Evolutionary conservation across 148 eudicot species (phyloP), one percentile per base, ranked within the genome.

Genomic region (Nyssa sinensis): DNA sequence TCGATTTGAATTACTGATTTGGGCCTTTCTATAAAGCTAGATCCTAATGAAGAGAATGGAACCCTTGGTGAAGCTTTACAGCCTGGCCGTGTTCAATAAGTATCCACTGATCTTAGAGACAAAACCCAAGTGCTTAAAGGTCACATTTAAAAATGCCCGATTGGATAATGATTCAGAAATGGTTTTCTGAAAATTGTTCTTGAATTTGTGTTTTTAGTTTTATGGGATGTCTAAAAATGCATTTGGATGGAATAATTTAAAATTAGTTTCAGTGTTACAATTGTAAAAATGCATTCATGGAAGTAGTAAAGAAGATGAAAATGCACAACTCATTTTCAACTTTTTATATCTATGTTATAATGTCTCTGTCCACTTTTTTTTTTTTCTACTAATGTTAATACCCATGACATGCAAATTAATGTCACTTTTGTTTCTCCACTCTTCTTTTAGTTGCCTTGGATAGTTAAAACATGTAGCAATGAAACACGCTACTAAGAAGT

Each of bases 121-220:
- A 93, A 87, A 80, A 73, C 93, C 59, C 96, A 87, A 81, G 84
- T 93, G 27, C 83, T 87, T 24, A 83, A 84, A 87, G 98, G 96
- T 90, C 27, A 30, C 31, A 31, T 55, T n/a, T n/a, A n/a, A n/a
- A n/a, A n/a, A n/a, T n/a, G n/a, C n/a, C n/a, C n/a, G n/a, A n/a
- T n/a, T n/a, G n/a, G n/a, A n/a, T n/a, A n/a, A n/a, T n/a, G n/a
- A n/a, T n/a, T n/a, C n/a, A n/a, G n/a, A n/a, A n/a, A n/a, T n/a
- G n/a, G n/a, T n/a, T n/a, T n/a, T n/a, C n/a, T n/a, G n/a, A n/a
- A n/a, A n/a, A n/a, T n/a, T n/a, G n/a, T n/a, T n/a, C n/a, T n/a
- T n/a, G n/a, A n/a, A n/a, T n/a, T n/a, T n/a, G n/a, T n/a, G n/a
- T n/a, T n/a, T n/a, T n/a, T n/a, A n/a, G n/a, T n/a, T n/a, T n/a